These are phyloP conservation scores for Halophytophthora batemanensis DNA, from an alignment of 352 stramenopile genomes.

Conservation along the genomic window DNA sequence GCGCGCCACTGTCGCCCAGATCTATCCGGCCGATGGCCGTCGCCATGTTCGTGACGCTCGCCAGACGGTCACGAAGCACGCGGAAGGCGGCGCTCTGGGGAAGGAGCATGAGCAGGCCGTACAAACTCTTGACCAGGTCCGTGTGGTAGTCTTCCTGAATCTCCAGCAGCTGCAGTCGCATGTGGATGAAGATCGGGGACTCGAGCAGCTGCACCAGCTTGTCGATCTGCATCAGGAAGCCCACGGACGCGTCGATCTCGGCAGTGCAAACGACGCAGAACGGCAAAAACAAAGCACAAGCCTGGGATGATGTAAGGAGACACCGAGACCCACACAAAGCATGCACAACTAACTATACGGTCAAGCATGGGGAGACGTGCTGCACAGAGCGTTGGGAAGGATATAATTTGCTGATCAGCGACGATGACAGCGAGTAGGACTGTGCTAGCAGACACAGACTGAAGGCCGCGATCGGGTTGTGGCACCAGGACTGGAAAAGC, in stretches of 20 bases:
- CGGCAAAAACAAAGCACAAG: slow-evolving; percentile 6
- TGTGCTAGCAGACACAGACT: slow-evolving; percentile 97
- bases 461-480: slow-evolving; percentile 97
- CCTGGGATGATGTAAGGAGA: slow-evolving; percentile 35
- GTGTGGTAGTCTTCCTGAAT: slow-evolving; percentile 93
- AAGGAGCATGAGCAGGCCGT: slow-evolving; percentile 97
- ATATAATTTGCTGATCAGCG: slow-evolving; percentile 96
- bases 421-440: slow-evolving; percentile 96
- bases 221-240: slow-evolving; percentile 99
- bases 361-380: background rate
- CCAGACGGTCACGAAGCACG: slow-evolving; percentile 78
- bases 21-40: slow-evolving; percentile 79
- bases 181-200: slow-evolving; percentile 98
- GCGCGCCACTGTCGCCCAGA: slow-evolving; percentile 28
- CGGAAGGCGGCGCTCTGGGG: slow-evolving; percentile 91
- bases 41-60: slow-evolving; percentile 86
- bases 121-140: slow-evolving; percentile 96
- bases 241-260: slow-evolving; percentile 96
- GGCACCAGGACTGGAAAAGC: slow-evolving; percentile 94
- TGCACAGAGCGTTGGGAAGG: slow-evolving; percentile 22
- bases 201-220: slow-evolving; percentile 99
- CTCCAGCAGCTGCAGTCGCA: slow-evolving; percentile 98
- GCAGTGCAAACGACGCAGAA: slow-evolving; percentile 49
- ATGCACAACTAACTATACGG: slow-evolving; percentile 1
- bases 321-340: background rate